Conservation (phyloP, 371 early-diverging fungal genomes). For the Circinella umbellata region DNA sequence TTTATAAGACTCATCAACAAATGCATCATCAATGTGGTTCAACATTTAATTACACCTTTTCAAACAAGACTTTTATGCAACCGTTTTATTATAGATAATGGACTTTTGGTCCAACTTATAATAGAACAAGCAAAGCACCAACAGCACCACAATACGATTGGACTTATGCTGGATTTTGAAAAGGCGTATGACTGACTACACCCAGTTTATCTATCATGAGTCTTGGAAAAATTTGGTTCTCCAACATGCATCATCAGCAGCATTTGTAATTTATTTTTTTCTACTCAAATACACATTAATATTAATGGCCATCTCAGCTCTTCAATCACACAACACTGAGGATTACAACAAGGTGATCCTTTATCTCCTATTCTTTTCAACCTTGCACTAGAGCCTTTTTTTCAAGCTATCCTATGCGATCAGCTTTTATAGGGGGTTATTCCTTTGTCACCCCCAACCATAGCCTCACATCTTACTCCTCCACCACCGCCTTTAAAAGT, state of each 20-base stretch:
- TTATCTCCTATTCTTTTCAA: conserved; percentile 34
- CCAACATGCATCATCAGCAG: background rate
- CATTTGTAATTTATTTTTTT: conserved; percentile 21
- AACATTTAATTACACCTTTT: no score
- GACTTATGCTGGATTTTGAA: conserved; percentile 18
- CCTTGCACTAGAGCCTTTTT: conserved; percentile 33
- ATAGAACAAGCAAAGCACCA: background rate
- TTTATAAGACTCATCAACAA: conserved; percentile 16
- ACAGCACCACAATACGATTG: background rate
- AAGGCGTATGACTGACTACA: conserved; percentile 20
- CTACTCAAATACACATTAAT: conserved; percentile 16
- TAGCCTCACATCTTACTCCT: no score
- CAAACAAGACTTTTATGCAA: conserved; percentile 22
- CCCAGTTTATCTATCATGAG: conserved; percentile 14
- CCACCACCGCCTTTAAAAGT: no score
- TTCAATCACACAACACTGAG: conserved; percentile 22
- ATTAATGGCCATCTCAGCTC: conserved; percentile 24
- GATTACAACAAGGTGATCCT: conserved; percentile 33
- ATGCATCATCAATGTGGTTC: background rate
- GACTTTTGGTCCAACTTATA: background rate
- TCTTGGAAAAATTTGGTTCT: conserved; percentile 1
- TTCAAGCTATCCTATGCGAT: conserved; percentile 23
- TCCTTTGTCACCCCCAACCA: no score
- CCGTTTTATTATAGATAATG: conserved; percentile 20
- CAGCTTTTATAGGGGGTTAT: no score